Base-by-base conservation (phyloP, 2,329 filamentous ascomycete genomes). In the Colletotrichum siamense region DNA sequence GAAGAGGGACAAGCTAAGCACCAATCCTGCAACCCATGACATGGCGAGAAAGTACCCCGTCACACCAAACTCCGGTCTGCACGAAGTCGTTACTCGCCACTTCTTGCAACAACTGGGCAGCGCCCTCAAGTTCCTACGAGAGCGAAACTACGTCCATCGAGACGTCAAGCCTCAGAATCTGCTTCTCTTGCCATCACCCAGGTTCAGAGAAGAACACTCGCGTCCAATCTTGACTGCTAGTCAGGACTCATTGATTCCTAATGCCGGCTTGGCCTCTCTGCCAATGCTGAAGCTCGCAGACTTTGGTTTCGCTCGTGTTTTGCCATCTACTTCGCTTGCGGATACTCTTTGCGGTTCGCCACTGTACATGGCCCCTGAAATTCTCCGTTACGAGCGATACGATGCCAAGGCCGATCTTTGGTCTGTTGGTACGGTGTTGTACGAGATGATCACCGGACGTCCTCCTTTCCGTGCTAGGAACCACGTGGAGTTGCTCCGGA, bases 161-260 rank as follows among this genome's bases (percentile, higher is more conserved):
- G 97, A 99, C 83, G 94, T 99, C 81, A 99, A 99, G 84, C 97
- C 97, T 7, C 97, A 99, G 83, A 99, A 99, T 81, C 91, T 99
- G 7, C 90, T 99, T 2, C 90, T 99, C 22, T 94, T 98, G 62
- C 97, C 97, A 4, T 95, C 96, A 2, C 89, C 92, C 8, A 92
- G 92, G 67, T 97, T 95, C 83, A 88, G 93, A 73, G 89, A 91
- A 73, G 89, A 90, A 64, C 87, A 88, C 75, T 88, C 90, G 39
- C 91, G 94, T 75, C 93, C 95, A 22, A 93, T 97, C 74, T 93
- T 97, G 83, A 91, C 90, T 76, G 94, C 93, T 68, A 96, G 94
- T 81, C 93, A 94, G 59, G 92, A 96, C 82, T 96, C 95, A 1
- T 88, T 97, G 72, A 94, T 95, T 61, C 96, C 96, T 6, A 91